Conservation (phyloP, 768 basidiomycete species). For the Suillus brevipes region DNA sequence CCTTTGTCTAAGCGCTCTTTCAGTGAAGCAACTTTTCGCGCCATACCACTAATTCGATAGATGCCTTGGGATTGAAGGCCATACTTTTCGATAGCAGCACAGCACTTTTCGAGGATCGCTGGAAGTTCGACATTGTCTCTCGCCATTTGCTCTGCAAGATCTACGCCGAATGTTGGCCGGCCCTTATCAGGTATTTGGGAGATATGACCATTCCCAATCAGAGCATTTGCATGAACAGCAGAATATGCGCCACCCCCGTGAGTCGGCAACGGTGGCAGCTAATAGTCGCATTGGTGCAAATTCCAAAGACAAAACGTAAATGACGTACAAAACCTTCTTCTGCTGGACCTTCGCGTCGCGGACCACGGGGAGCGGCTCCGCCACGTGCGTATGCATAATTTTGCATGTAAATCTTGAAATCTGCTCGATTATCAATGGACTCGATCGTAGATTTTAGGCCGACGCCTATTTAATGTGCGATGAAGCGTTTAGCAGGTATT, state of each 20-base stretch:
- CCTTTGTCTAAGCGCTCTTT: conserved; percentile 87
- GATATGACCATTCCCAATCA: conserved; percentile 28
- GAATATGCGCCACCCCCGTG: conserved; percentile 33
- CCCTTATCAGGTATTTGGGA: conserved; percentile 53
- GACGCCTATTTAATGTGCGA: conserved; percentile 39
- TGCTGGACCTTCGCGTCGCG: conserved; percentile 81
- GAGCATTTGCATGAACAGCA: conserved; percentile 26
- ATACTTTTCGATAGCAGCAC: conserved; percentile 87
- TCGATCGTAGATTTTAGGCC: conserved; percentile 89
- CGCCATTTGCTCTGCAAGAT: conserved; percentile 90
- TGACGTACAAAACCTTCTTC: conserved; percentile 95
- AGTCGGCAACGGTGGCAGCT: conserved; percentile 66
- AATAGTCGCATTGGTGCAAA: neutral
- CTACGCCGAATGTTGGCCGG: conserved; percentile 88
- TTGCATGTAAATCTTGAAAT: conserved; percentile 97
- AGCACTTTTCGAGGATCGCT: conserved; percentile 82
- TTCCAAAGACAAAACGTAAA: conserved; percentile 10
- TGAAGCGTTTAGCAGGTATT: neutral
- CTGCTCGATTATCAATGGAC: conserved; percentile 89
- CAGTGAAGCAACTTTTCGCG: conserved; percentile 80
- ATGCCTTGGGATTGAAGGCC: conserved; percentile 86
- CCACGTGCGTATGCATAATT: conserved; percentile 93
- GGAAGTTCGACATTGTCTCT: conserved; percentile 91
- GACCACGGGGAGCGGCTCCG: conserved; percentile 58
- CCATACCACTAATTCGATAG: conserved; percentile 90